Percentiles rank a stretch among this genome's conserved stretches.
phyloP scores from a whole-genome alignment of 495 filamentous ascomycete species.

The Amphirosellinia nigrospora region DNA sequence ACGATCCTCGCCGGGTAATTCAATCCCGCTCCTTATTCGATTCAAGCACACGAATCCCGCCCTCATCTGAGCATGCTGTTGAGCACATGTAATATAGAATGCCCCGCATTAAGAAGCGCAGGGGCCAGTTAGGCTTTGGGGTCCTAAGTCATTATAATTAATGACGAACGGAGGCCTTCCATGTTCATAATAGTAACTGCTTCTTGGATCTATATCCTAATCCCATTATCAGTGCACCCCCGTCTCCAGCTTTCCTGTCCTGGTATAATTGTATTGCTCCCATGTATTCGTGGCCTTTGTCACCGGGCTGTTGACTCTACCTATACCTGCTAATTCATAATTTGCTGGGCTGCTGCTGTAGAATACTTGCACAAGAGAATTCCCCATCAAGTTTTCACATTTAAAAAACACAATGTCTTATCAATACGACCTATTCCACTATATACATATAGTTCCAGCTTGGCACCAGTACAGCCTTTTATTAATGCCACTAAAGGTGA shows the following conservation, averaged over 20 bases:
- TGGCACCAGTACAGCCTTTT: background rate
- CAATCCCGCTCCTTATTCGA: background rate
- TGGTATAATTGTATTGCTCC: background rate
- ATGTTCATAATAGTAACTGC: background rate
- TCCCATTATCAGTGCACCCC: background rate
- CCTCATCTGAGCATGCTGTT: constrained; percentile 7
- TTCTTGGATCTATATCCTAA: background rate
- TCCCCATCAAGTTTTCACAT: too few species aligned
- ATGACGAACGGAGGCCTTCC: background rate
- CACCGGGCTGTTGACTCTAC: background rate
- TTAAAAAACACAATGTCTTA: background rate
- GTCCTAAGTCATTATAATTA: background rate
- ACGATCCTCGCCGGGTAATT: constrained; percentile 10
- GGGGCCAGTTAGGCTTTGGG: background rate
- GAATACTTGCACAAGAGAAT: background rate
- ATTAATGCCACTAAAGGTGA: too few species aligned
- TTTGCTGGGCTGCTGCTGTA: background rate
- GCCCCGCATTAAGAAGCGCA: constrained; percentile 6
- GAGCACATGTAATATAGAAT: constrained; percentile 1
- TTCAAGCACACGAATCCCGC: background rate
- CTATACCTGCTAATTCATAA: background rate
- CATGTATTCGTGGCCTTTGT: background rate
- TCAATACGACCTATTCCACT: background rate
- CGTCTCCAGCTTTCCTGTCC: background rate
- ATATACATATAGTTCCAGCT: background rate